Evolutionary conservation across 345 rosid species (phyloP), one percentile per base, ranked within the genome.

Genomic region (Pugionium dolabratum): DNA sequence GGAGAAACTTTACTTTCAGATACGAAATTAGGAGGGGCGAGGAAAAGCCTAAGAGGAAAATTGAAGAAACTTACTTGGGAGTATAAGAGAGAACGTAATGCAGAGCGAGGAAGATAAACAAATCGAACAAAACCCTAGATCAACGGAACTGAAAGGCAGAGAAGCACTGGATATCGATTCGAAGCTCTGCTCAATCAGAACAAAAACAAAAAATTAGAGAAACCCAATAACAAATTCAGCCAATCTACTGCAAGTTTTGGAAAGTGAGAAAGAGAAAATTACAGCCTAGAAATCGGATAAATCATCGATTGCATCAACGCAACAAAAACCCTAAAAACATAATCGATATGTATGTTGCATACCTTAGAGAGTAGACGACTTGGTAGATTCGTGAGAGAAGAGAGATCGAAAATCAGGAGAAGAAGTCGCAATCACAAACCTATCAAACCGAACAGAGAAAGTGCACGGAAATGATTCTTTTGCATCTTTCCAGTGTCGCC

Each of bases 321-420:
- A 41, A 11, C 33, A 18, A 52, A 45, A 50, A 40, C 48, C 43
- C 46, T 28, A 26, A 36, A 1, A 37, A 18, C 37, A 41, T 18
- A 18, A 18, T 18, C 18, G 18, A 18, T 18, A 18, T 18, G 18
- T 18, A 18, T 18, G 10, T 33, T 45, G 54, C 26, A 61, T 34
- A 61, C 65, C 65, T 60, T 60, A 26, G 54, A 34, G 18, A 18
- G 18, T 18, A 18, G 18, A 18, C 9, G 45, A 55, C 10, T 55
- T 47, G 5, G 52, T 18, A 47, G 32, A 46, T 2, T 61, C 54
- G 66, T 11, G 54, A 34, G 64, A 42, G 39, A 42, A 32, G 27
- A 52, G 27, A 53, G 60, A 55, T 55, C 25, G 25, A 55, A 55
- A 55, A 7, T 54, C 58, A 32, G 5, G 7, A 33, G 8, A 18